These are phyloP conservation scores for Capronia americana DNA, from an alignment of 2,329 filamentous ascomycete genomes.

Conservation along the genomic window DNA sequence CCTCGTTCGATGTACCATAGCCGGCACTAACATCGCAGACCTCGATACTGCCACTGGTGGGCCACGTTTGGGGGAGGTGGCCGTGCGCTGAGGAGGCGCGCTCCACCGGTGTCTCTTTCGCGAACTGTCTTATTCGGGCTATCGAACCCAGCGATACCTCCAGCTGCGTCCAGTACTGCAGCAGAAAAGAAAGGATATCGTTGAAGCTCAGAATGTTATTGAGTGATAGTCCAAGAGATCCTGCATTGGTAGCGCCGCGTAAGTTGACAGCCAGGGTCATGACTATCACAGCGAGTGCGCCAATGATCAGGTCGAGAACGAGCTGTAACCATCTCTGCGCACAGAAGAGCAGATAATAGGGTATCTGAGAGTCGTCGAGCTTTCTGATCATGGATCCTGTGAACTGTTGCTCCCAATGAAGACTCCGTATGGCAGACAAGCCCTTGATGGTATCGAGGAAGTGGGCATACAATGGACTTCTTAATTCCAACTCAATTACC, in stretches of 20 bases:
- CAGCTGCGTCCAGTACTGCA: slow-evolving; percentile 38
- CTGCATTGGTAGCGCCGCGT: too few species aligned
- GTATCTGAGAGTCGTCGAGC: not conserved
- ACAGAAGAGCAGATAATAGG: not conserved
- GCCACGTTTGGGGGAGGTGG: not conserved
- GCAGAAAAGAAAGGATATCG: slow-evolving; percentile 32
- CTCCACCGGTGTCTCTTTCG: not conserved
- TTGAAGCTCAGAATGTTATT: slow-evolving; percentile 38
- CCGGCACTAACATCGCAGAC: not conserved
- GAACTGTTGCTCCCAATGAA: not conserved
- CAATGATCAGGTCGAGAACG: not conserved
- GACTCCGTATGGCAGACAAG: not conserved
- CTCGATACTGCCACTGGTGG: not conserved
- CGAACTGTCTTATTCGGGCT: slow-evolving; percentile 32
- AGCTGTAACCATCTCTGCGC: not conserved
- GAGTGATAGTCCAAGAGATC: slow-evolving; percentile 28
- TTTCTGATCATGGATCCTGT: not conserved
- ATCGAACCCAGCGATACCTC: slow-evolving; percentile 41
- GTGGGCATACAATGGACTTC: not conserved
- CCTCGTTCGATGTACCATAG: not conserved
- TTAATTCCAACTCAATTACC: not conserved
- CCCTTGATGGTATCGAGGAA: not conserved
- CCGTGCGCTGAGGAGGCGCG: not conserved
- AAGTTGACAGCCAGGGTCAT: not conserved
- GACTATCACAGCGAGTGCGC: not conserved